A percentile compares a stretch with the other conserved stretches of the same genome.
Conservation (phyloP, 1,284 basidiomycete species). For the Bondarzewia mesenterica region DNA sequence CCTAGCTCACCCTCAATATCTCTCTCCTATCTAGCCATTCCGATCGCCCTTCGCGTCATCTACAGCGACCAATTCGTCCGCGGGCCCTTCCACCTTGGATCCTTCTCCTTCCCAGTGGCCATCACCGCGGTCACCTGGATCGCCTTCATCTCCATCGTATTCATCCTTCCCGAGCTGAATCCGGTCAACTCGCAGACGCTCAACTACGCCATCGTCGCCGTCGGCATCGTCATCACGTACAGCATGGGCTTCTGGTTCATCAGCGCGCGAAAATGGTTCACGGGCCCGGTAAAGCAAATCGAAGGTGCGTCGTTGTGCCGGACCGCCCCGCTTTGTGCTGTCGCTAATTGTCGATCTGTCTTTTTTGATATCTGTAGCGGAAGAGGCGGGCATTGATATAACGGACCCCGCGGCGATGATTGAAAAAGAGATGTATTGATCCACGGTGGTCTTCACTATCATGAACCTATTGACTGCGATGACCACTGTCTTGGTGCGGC, state of each 20-base stretch:
- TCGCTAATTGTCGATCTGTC: background rate
- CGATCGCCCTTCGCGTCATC: constrained; percentile 57
- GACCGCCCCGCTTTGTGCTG: background rate
- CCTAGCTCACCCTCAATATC: background rate
- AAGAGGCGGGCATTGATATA: constrained; percentile 4
- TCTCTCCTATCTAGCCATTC: constrained; percentile 37
- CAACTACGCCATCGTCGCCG: constrained; percentile 68
- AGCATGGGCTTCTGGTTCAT: constrained; percentile 57
- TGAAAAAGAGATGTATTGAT: constrained; percentile 3
- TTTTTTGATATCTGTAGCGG: constrained; percentile 1
- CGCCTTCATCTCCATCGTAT: constrained; percentile 53
- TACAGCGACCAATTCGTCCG: constrained; percentile 51
- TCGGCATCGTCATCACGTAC: constrained; percentile 59
- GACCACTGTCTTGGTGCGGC: too few relatives aligned
- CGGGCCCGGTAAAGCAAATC: constrained; percentile 58
- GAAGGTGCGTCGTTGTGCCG: constrained; percentile 18
- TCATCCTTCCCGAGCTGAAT: constrained; percentile 60
- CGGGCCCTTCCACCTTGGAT: constrained; percentile 67
- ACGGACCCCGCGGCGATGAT: constrained; percentile 4
- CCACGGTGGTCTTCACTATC: background rate
- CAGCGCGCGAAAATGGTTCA: constrained; percentile 65
- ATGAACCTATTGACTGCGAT: too few relatives aligned
- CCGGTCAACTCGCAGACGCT: constrained; percentile 63
- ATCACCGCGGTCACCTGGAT: constrained; percentile 50
- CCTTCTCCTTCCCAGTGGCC: constrained; percentile 51